phyloP scores from a whole-genome alignment of 2,329 filamentous ascomycete species.

The Penicillium sp. region DNA sequence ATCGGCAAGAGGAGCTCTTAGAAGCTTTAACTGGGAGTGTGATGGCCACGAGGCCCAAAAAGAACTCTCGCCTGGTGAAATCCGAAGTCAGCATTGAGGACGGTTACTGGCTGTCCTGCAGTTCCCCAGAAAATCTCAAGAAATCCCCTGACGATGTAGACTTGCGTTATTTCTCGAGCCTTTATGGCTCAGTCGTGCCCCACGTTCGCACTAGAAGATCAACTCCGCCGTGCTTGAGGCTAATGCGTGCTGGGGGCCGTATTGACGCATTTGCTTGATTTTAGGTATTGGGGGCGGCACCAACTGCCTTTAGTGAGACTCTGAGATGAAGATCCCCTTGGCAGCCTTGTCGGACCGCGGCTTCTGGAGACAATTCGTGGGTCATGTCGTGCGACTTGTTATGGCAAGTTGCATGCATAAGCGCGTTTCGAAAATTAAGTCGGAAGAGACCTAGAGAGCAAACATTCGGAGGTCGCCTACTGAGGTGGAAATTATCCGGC shows the following conservation, averaged over 20 bases:
- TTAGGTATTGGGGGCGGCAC: background rate
- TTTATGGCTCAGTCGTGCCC: background rate
- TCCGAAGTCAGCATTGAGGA: conserved; percentile 8
- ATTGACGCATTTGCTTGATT: background rate
- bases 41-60: conserved; percentile 12
- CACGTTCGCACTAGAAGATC: background rate
- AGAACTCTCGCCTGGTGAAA: conserved; percentile 5
- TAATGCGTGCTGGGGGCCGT: background rate
- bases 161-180: background rate
- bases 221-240: background rate
- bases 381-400: background rate
- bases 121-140: background rate
- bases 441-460: too few relatives aligned
- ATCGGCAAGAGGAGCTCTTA: conserved; percentile 9
- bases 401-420: background rate
- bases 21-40: conserved; percentile 3
- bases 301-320: background rate
- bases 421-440: background rate
- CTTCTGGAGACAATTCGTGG: background rate
- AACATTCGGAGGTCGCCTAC: background rate
- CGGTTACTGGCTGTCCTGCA: background rate
- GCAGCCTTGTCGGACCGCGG: background rate
- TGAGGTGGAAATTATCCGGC: background rate
- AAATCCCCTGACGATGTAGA: background rate
- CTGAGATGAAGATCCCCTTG: background rate